These are phyloP conservation scores for Fistulinella staudtii DNA, from an alignment of 1,284 basidiomycete species.

Conservation along the genomic window DNA sequence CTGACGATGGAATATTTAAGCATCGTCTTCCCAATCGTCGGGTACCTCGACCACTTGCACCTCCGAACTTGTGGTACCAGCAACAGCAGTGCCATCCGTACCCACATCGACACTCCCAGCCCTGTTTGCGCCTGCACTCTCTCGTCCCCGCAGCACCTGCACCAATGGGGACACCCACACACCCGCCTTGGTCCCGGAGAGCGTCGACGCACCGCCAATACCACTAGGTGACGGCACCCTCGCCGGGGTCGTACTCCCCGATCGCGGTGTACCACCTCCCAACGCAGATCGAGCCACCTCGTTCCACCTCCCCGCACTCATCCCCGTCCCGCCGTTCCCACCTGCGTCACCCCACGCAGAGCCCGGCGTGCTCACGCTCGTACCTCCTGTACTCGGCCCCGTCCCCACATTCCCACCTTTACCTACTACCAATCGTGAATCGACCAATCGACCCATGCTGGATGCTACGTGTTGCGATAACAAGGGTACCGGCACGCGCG, in stretches of 20 bases:
- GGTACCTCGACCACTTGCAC: constrained; percentile 34
- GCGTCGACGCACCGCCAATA: neutral
- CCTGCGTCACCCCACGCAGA: too few species aligned
- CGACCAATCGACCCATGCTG: constrained; percentile 53
- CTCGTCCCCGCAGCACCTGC: constrained; percentile 14
- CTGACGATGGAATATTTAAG: too few species aligned
- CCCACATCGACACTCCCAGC: neutral
- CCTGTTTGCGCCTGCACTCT: neutral
- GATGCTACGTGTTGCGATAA: constrained; percentile 46
- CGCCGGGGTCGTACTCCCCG: constrained; percentile 16
- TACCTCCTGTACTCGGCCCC: neutral
- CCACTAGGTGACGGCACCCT: constrained; percentile 22
- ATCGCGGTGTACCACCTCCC: constrained; percentile 4
- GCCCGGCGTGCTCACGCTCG: too few species aligned
- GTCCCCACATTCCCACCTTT: neutral
- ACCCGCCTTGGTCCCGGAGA: neutral
- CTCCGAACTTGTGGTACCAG: neutral
- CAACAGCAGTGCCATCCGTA: neutral
- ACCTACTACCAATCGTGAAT: constrained; percentile 38
- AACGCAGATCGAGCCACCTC: constrained; percentile 19
- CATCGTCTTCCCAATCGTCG: constrained; percentile 54
- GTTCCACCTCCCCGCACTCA: constrained; percentile 15
- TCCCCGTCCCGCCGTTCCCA: neutral
- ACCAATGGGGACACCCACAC: constrained; percentile 25
- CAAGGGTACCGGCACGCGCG: constrained; percentile 67